Percentiles rank a stretch among this genome's conserved stretches.
phyloP scores from a whole-genome alignment of 1,284 basidiomycete species.

The Ustilago trichophora region DNA sequence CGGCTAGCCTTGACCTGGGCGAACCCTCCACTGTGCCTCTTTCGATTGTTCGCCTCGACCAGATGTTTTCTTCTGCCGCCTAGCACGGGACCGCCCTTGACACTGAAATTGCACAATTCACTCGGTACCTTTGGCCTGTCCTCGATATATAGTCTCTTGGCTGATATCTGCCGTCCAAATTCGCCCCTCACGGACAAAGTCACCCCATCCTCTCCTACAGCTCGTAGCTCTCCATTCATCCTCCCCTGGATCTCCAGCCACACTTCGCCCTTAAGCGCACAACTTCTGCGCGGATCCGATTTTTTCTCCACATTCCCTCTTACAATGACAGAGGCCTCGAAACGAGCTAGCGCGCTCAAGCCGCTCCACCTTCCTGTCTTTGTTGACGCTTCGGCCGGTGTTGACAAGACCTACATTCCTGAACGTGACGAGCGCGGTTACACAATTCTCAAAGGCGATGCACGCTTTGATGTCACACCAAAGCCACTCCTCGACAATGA shows the following conservation, averaged over 20 bases:
- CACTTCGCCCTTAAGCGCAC: not conserved
- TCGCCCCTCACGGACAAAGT: not conserved
- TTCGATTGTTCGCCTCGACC: not conserved
- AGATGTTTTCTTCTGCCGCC: not conserved
- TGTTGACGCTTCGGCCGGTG: conserved; percentile 30
- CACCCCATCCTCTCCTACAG: not conserved
- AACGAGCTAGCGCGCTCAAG: conserved; percentile 20
- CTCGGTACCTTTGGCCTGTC: too few species aligned
- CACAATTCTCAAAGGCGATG: conserved; percentile 36
- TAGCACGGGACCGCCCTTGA: not conserved
- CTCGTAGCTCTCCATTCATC: too few species aligned
- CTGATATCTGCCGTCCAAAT: not conserved
- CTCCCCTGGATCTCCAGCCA: not conserved
- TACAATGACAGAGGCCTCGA: conserved; percentile 18
- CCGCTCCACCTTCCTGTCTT: conserved; percentile 34
- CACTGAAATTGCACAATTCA: not conserved
- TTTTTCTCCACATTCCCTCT: not conserved
- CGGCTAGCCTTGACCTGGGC: not conserved
- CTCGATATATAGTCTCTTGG: conserved; percentile 3
- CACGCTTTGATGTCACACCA: conserved; percentile 40
- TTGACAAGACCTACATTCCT: conserved; percentile 27
- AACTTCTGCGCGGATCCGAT: not conserved
- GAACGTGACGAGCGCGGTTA: conserved; percentile 42
- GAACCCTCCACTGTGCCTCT: conserved; percentile 4
- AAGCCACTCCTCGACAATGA: conserved; percentile 36